A percentile compares a stretch with the other conserved stretches of the same genome.
These are phyloP conservation scores for Bjerkandera adusta DNA, from an alignment of 1,284 basidiomycete genomes.

Conservation along the genomic window DNA sequence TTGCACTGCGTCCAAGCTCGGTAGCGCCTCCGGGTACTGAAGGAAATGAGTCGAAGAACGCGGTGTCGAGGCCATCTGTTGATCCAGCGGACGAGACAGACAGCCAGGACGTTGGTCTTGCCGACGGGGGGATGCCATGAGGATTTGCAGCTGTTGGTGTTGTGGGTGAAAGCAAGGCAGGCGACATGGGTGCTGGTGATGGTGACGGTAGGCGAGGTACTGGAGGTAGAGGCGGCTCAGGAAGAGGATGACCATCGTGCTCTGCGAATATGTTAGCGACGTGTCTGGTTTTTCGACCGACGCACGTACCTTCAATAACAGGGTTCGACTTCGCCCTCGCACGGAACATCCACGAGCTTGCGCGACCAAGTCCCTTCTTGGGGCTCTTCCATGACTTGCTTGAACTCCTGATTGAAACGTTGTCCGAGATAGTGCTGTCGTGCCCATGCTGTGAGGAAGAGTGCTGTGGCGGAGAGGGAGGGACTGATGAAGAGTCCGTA, in stretches of 20 bases:
- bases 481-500: constrained; percentile 31
- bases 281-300: neutral
- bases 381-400: constrained; percentile 28
- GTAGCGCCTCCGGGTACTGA: constrained; percentile 26
- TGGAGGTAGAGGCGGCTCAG: constrained; percentile 5
- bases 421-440: constrained; percentile 20
- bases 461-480: constrained; percentile 30
- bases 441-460: too few relatives aligned
- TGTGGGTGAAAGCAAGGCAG: constrained; percentile 15
- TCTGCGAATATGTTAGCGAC: constrained; percentile 2
- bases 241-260: constrained; percentile 7
- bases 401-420: constrained; percentile 24
- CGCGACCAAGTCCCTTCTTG: constrained; percentile 30
- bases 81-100: constrained; percentile 27
- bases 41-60: constrained; percentile 35
- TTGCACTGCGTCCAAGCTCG: neutral
- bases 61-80: constrained; percentile 27
- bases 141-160: constrained; percentile 1
- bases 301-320: constrained; percentile 7
- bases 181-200: constrained; percentile 1
- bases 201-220: neutral
- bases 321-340: constrained; percentile 23
- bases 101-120: constrained; percentile 25
- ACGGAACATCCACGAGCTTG: constrained; percentile 27
- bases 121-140: neutral